phyloP scores from a whole-genome alignment of 2,329 filamentous ascomycete species.

The Mariannaea elegans region DNA sequence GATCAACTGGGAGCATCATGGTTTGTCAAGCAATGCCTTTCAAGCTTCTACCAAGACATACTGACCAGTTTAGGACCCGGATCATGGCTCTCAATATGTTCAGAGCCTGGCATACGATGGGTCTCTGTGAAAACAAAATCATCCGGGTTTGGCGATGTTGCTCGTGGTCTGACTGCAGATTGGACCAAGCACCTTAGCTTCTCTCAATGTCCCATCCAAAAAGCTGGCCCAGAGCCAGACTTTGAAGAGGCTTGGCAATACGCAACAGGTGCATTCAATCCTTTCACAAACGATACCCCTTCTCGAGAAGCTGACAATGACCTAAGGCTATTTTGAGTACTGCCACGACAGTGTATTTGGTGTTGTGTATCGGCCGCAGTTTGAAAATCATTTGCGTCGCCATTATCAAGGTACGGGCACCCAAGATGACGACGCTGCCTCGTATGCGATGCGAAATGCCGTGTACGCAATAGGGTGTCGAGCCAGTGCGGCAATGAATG shows the following conservation, averaged over 20 bases:
- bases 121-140: not conserved
- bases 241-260: not conserved
- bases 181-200: not conserved
- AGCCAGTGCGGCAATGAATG: not conserved
- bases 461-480: not conserved
- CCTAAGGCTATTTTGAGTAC: not conserved
- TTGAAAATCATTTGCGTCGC: not conserved
- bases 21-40: too few relatives aligned
- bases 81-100: not conserved
- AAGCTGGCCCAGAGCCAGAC: not conserved
- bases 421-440: not conserved
- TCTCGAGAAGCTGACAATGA: not conserved
- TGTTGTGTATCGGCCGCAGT: not conserved
- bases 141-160: not conserved
- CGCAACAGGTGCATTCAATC: not conserved
- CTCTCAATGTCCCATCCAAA: not conserved
- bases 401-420: not conserved
- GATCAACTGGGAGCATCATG: too few relatives aligned
- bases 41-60: too few relatives aligned
- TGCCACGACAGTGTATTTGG: not conserved
- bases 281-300: too few relatives aligned
- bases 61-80: too few relatives aligned
- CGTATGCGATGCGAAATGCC: not conserved
- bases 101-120: not conserved
- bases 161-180: not conserved